Percentiles rank a stretch among this genome's conserved stretches.
phyloP scores from a whole-genome alignment of 163 green algal genomes.

The Picocystis sp. region DNA sequence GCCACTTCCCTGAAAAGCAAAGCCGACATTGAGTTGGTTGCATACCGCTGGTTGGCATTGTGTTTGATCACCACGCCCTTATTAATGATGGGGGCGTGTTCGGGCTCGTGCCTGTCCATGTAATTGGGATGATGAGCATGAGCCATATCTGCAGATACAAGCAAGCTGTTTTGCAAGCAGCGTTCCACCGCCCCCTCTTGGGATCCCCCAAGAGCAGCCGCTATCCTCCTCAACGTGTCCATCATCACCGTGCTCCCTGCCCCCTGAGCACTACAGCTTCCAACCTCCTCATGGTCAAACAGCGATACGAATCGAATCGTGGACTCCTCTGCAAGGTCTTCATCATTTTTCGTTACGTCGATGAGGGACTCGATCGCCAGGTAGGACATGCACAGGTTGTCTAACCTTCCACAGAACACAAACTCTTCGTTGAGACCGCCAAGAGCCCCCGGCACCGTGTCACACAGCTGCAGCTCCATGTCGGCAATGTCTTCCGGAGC shows the following conservation, averaged over 20 bases:
- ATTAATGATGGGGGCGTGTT: constrained; percentile 28
- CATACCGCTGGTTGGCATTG: constrained; percentile 92
- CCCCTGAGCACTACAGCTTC: constrained; percentile 46
- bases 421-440: constrained; percentile 62
- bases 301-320: constrained; percentile 64
- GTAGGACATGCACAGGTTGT: constrained; percentile 78
- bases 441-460: constrained; percentile 52
- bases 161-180: constrained; percentile 40
- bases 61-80: constrained; percentile 82
- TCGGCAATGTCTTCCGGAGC: constrained; percentile 54
- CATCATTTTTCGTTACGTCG: constrained; percentile 23
- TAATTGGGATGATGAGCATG: constrained; percentile 88
- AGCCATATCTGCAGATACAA: constrained; percentile 86
- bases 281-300: constrained; percentile 95
- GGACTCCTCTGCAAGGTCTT: constrained; percentile 38
- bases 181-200: constrained; percentile 41
- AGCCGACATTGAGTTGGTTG: constrained; percentile 70
- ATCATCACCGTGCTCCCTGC: constrained; percentile 60
- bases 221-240: constrained; percentile 54
- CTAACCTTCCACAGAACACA: constrained; percentile 72
- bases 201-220: constrained; percentile 24
- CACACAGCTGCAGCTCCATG: constrained; percentile 86
- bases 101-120: constrained; percentile 32
- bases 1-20: constrained; percentile 54
- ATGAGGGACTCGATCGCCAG: constrained; percentile 30